These are phyloP conservation scores for Penicillium riverlandense DNA, from an alignment of 495 filamentous ascomycete genomes.

Conservation along the genomic window DNA sequence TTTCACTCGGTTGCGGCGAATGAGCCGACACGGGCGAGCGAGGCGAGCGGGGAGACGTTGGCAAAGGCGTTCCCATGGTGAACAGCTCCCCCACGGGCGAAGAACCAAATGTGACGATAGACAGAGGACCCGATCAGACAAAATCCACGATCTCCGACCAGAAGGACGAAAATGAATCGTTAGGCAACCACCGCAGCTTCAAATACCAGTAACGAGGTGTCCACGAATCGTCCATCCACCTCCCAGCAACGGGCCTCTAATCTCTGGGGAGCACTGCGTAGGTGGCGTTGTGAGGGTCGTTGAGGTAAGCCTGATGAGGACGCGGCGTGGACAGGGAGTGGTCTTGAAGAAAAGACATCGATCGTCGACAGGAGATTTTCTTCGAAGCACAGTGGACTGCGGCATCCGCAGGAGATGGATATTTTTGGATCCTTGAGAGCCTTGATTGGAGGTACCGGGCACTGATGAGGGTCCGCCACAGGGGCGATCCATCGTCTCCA, in stretches of 20 bases:
- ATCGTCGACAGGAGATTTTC: too few species aligned
- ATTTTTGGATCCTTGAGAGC: too few species aligned
- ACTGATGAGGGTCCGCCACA: constrained; percentile 6
- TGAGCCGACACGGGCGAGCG: constrained; percentile 12
- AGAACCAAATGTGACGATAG: not conserved
- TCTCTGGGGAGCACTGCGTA: too few species aligned
- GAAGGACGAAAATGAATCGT: too few species aligned
- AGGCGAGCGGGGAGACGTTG: constrained; percentile 18
- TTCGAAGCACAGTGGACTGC: not conserved
- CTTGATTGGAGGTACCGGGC: constrained; percentile 15
- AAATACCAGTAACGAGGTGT: too few species aligned
- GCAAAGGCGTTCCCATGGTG: constrained; percentile 14
- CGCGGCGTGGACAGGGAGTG: constrained; percentile 1
- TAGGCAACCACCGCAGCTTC: too few species aligned
- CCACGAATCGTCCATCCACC: too few species aligned
- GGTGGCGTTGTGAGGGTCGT: too few species aligned
- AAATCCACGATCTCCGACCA: too few species aligned
- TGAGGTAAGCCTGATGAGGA: too few species aligned
- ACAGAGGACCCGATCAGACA: not conserved
- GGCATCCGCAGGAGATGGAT: not conserved
- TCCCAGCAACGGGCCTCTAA: too few species aligned
- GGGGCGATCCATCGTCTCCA: constrained; percentile 1
- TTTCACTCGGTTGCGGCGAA: constrained; percentile 16
- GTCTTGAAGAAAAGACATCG: not conserved
- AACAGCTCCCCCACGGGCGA: constrained; percentile 5